A percentile compares a stretch with the other conserved stretches of the same genome.
Evolutionary conservation across 1,139 yeast species (phyloP).

Genomic region (Trichomonascaceae sp.): DNA sequence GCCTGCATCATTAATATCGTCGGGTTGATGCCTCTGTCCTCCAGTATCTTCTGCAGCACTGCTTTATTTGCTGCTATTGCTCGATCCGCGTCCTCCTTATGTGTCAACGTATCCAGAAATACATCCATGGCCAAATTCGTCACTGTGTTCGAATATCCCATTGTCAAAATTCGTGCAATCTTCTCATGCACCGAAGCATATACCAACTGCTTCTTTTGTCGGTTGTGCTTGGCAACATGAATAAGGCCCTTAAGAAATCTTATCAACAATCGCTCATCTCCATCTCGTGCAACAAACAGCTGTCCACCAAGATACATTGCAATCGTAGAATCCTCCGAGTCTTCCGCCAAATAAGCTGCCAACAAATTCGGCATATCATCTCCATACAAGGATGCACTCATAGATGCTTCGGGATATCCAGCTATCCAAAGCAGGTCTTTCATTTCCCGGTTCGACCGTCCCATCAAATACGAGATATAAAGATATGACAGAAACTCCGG

Average conservation of each 20-base stretch:
- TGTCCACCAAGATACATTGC: slow-evolving; percentile 49
- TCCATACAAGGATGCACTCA: slow-evolving; percentile 29
- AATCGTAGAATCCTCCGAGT: slow-evolving; percentile 39
- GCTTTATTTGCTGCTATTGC: slow-evolving; percentile 14
- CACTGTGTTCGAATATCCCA: slow-evolving; percentile 18
- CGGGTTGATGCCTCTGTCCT: slow-evolving; percentile 16
- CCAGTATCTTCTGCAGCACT: slow-evolving; percentile 16
- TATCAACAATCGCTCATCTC: slow-evolving; percentile 47
- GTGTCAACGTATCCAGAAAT: slow-evolving; percentile 18
- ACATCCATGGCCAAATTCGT: slow-evolving; percentile 19
- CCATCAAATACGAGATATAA: slow-evolving; percentile 49
- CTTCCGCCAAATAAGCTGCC: slow-evolving; percentile 44
- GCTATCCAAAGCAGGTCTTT: slow-evolving; percentile 41
- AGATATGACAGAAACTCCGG: slow-evolving; percentile 40
- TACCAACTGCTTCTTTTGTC: slow-evolving; percentile 22
- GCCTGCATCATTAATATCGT: background rate
- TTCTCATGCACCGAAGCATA: slow-evolving; percentile 23
- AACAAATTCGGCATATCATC: slow-evolving; percentile 45
- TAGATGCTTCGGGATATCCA: slow-evolving; percentile 38
- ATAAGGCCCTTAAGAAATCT: slow-evolving; percentile 50
- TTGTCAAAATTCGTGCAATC: slow-evolving; percentile 18
- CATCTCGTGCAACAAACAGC: slow-evolving; percentile 45
- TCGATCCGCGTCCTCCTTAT: slow-evolving; percentile 18
- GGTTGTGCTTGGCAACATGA: slow-evolving; percentile 33
- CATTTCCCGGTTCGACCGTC: slow-evolving; percentile 46